Evolutionary conservation across 352 stramenopile species (phyloP).

Genomic region (Phytophthora constricta): DNA sequence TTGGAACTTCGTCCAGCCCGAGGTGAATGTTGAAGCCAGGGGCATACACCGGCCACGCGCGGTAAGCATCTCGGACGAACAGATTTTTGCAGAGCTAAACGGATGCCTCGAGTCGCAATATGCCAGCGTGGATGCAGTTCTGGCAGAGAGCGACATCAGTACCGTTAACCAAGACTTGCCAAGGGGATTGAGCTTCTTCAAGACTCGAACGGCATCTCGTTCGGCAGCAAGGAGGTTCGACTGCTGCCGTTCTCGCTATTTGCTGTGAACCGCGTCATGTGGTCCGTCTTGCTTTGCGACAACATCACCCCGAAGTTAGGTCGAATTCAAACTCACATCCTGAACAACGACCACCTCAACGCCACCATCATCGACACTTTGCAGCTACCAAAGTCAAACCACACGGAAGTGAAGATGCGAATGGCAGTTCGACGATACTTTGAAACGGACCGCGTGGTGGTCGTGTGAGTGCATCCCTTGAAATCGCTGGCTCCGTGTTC

Average conservation of each 20-base stretch:
- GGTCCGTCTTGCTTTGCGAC: slow-evolving; percentile 27
- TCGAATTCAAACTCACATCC: slow-evolving; percentile 15
- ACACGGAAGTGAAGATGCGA: slow-evolving; percentile 27
- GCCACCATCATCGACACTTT: slow-evolving; percentile 41
- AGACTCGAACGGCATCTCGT: slow-evolving; percentile 27
- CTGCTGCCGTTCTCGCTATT: slow-evolving; percentile 38
- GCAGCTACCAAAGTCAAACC: slow-evolving; percentile 32
- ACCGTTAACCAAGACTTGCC: slow-evolving; percentile 18
- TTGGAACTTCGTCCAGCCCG: slow-evolving; percentile 24
- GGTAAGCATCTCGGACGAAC: slow-evolving; percentile 29
- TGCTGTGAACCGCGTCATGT: slow-evolving; percentile 32
- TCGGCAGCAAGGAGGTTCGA: slow-evolving; percentile 32
- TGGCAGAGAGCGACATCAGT: slow-evolving; percentile 23
- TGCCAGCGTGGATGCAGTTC: slow-evolving; percentile 19
- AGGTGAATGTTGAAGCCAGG: slow-evolving; percentile 8
- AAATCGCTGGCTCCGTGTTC: slow-evolving; percentile 46
- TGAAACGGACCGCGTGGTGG: slow-evolving; percentile 24
- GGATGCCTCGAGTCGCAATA: slow-evolving; percentile 37
- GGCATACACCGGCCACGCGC: slow-evolving; percentile 10
- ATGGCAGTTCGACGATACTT: slow-evolving; percentile 38
- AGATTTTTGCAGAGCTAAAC: slow-evolving; percentile 39
- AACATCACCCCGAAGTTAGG: slow-evolving; percentile 8
- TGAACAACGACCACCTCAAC: slow-evolving; percentile 42
- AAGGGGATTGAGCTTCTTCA: slow-evolving; percentile 28
- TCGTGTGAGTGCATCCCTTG: slow-evolving; percentile 44